Evolutionary conservation across 148 eudicot species (phyloP).

Genomic region (Fallopia convolvulus): DNA sequence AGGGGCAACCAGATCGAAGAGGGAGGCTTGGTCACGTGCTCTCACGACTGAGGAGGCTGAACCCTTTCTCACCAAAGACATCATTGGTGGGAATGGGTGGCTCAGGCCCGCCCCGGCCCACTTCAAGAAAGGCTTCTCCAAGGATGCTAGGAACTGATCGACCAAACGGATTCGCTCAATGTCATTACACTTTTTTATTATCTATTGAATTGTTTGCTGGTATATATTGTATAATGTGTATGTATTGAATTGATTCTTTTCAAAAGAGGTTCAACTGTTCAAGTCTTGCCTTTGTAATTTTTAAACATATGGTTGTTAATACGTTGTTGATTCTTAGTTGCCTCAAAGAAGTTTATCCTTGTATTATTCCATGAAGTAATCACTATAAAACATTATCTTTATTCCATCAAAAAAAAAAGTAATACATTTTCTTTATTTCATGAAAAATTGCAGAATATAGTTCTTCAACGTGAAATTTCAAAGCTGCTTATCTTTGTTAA

Average conservation of each 20-base stretch:
- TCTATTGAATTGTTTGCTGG: too few relatives aligned
- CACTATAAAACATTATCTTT: too few relatives aligned
- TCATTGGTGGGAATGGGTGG: conserved; percentile 70
- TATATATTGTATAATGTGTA: background rate
- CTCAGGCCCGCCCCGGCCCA: conserved; percentile 40
- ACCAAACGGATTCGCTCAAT: background rate
- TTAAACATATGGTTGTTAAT: background rate
- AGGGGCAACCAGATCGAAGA: conserved; percentile 38
- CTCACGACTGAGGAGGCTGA: conserved; percentile 43
- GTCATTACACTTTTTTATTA: too few relatives aligned
- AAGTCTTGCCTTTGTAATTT: background rate
- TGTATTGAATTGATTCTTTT: background rate
- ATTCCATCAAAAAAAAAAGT: too few relatives aligned
- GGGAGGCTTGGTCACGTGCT: conserved; percentile 52
- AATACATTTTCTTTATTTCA: too few relatives aligned
- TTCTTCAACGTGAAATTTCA: too few relatives aligned
- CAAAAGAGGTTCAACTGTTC: background rate
- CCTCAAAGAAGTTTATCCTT: background rate
- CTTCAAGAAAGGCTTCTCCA: conserved; percentile 24
- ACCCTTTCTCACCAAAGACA: conserved; percentile 40
- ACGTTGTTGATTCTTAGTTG: background rate
- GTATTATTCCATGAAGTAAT: too few relatives aligned
- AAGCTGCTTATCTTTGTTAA: too few relatives aligned
- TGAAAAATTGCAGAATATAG: too few relatives aligned
- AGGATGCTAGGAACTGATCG: background rate